These are phyloP conservation scores for Lentinula sp. DNA, from an alignment of 768 basidiomycete species.

Conservation along the genomic window DNA sequence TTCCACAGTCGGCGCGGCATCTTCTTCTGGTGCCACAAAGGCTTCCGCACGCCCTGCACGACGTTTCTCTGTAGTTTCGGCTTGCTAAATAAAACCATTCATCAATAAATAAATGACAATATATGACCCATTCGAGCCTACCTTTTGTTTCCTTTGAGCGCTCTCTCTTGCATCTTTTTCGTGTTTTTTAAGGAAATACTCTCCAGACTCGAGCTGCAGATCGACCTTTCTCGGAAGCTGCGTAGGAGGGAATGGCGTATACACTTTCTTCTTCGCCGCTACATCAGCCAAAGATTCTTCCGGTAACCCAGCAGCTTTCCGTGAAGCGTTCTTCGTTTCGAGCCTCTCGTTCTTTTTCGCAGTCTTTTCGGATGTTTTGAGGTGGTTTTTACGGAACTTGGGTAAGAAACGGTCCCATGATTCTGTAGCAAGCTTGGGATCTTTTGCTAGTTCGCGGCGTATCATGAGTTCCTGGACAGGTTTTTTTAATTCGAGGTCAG, in stretches of 20 bases:
- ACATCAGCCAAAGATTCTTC: slow-evolving; percentile 38
- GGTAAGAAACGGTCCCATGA: slow-evolving; percentile 98
- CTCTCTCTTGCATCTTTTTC: slow-evolving; percentile 80
- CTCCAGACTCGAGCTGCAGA: slow-evolving; percentile 91
- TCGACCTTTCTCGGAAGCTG: slow-evolving; percentile 96
- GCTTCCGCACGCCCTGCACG: slow-evolving; percentile 80
- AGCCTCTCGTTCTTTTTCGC: slow-evolving; percentile 78
- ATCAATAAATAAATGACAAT: background rate
- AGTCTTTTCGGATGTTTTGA: slow-evolving; percentile 93
- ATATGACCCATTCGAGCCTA: slow-evolving; percentile 17
- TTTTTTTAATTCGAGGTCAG: background rate
- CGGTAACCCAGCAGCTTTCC: slow-evolving; percentile 60
- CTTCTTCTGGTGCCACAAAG: slow-evolving; percentile 85
- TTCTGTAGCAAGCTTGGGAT: slow-evolving; percentile 90
- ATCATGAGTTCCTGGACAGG: slow-evolving; percentile 89
- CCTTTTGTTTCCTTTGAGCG: slow-evolving; percentile 72
- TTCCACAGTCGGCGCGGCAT: slow-evolving; percentile 64
- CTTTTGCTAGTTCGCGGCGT: slow-evolving; percentile 93
- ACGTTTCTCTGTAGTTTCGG: slow-evolving; percentile 61
- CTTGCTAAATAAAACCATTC: slow-evolving; percentile 52
- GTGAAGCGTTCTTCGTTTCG: slow-evolving; percentile 54
- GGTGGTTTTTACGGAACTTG: slow-evolving; percentile 87
- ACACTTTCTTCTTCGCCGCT: slow-evolving; percentile 84
- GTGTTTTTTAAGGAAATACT: slow-evolving; percentile 92
- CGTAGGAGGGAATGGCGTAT: slow-evolving; percentile 98